Conservation (phyloP, 441 rosid genomes). For the Croton laevigatus region DNA sequence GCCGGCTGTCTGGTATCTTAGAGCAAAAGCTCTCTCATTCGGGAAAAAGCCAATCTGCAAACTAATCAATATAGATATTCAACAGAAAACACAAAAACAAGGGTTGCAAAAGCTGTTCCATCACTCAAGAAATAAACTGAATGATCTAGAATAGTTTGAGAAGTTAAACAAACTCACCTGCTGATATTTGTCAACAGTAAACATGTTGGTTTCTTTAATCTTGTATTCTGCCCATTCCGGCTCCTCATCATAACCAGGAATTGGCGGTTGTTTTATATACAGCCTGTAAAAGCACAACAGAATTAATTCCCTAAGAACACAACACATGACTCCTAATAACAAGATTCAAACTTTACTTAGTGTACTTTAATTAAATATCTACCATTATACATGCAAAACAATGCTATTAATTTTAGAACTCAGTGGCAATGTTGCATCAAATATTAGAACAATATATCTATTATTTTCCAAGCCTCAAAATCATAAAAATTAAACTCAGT, state of each 20-base stretch:
- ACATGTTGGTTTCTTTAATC: conserved; percentile 89
- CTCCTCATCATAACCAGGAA: conserved; percentile 58
- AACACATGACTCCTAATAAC: not conserved
- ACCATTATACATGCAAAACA: not conserved
- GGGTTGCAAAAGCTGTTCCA: conserved; percentile 3
- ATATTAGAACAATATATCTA: no score
- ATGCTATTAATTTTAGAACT: no score
- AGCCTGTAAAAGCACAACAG: conserved; percentile 41
- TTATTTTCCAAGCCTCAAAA: not conserved
- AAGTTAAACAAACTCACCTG: conserved; percentile 51
- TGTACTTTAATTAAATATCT: not conserved
- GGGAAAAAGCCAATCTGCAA: conserved; percentile 91
- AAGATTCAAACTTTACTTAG: not conserved
- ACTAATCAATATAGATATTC: conserved; percentile 55
- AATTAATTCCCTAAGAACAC: conserved; percentile 5
- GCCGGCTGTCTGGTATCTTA: conserved; percentile 87
- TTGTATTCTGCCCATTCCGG: conserved; percentile 91
- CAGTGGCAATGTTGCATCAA: not conserved
- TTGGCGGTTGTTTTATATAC: conserved; percentile 71
- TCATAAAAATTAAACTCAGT: not conserved
- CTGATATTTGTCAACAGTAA: conserved; percentile 85
- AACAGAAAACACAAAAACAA: conserved; percentile 26
- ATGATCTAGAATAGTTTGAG: not conserved
- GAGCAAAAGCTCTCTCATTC: conserved; percentile 73
- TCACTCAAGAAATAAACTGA: not conserved